These are phyloP conservation scores for Nephelium lappaceum DNA, from an alignment of 345 rosid species.

Conservation along the genomic window DNA sequence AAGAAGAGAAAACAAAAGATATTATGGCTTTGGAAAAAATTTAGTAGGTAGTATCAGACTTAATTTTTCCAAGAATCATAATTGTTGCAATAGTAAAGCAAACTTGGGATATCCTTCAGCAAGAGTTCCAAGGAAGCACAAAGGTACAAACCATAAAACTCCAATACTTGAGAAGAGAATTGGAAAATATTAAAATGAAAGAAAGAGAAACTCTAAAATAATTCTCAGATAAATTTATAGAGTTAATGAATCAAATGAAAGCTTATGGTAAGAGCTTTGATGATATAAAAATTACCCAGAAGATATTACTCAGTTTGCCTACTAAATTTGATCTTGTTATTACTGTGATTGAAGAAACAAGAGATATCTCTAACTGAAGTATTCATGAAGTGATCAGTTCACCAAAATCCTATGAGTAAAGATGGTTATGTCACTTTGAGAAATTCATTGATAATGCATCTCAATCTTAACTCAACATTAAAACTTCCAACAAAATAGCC, in stretches of 20 bases:
- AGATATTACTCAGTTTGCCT: neutral
- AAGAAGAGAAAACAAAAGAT: neutral
- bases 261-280: too few species aligned
- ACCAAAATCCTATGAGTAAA: neutral
- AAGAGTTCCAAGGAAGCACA: too few species aligned
- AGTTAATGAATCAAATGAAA: neutral
- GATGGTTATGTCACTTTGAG: neutral
- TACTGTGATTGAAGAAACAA: conserved; percentile 1
- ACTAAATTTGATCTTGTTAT: conserved; percentile 1
- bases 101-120: neutral
- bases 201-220: neutral
- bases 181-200: conserved; percentile 2
- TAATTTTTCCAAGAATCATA: conserved; percentile 6
- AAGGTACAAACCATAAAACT: neutral
- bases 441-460: neutral
- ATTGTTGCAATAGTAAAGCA: neutral
- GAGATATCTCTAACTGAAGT: neutral
- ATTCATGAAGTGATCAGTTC: neutral
- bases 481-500: neutral
- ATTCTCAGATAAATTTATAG: neutral
- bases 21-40: neutral
- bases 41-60: neutral
- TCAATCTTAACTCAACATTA: neutral
- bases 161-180: neutral
- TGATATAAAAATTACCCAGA: too few species aligned